Percentiles rank a stretch among this genome's conserved stretches.
phyloP scores from a whole-genome alignment of 1,284 basidiomycete species.

The Puccinia polysora region DNA sequence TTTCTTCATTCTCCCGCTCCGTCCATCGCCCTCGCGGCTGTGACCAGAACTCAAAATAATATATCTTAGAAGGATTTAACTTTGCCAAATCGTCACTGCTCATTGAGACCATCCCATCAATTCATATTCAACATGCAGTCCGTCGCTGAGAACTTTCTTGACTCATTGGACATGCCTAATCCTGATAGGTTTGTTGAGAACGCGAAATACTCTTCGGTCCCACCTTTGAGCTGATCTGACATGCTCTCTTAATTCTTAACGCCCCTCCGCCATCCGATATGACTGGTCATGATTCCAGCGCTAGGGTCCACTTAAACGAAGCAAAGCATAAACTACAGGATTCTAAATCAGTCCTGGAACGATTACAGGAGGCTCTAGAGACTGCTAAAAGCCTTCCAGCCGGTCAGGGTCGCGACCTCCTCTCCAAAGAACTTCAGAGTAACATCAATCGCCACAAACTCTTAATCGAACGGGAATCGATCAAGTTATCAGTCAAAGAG shows the following conservation, averaged over 20 bases:
- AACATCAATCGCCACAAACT: constrained; percentile 23
- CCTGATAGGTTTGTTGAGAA: constrained; percentile 9
- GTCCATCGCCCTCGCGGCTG: too few species aligned
- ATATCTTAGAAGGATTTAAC: too few species aligned
- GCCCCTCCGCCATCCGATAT: too few species aligned
- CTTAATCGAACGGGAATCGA: constrained; percentile 20
- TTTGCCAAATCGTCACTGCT: too few species aligned
- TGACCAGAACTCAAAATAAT: too few species aligned
- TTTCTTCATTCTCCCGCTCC: too few species aligned
- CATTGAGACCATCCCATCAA: background rate
- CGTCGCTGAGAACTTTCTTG: constrained; percentile 4
- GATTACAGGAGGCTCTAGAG: constrained; percentile 9
- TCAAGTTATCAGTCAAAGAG: constrained; percentile 26
- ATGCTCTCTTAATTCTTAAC: too few species aligned
- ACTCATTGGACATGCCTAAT: constrained; percentile 1
- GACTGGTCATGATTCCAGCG: background rate
- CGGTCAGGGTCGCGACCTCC: background rate
- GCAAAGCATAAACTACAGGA: constrained; percentile 5
- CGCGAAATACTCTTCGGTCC: background rate
- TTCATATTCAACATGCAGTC: constrained; percentile 18
- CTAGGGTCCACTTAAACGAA: background rate
- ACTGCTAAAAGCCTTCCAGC: constrained; percentile 15
- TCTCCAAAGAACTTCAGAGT: constrained; percentile 19
- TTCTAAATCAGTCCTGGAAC: constrained; percentile 1
- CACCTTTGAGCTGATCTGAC: too few species aligned